phyloP scores from a whole-genome alignment of 495 filamentous ascomycete species.

The Podospora conica region DNA sequence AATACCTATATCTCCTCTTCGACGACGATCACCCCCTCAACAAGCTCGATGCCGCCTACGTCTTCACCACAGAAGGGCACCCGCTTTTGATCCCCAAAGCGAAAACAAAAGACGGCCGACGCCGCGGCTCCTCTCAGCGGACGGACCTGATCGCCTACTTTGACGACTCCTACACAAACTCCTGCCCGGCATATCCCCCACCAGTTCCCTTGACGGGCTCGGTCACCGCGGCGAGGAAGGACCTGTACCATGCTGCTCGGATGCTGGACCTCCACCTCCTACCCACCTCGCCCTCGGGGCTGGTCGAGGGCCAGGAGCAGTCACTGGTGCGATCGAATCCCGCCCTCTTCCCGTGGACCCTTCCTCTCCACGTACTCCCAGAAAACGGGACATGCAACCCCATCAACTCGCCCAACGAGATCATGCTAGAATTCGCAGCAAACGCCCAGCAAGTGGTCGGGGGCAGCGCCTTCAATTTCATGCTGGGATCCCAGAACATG shows the following conservation, averaged over 20 bases:
- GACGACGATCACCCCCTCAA: slow-evolving; percentile 83
- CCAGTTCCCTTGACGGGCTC: slow-evolving; percentile 63
- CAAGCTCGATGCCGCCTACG: slow-evolving; percentile 74
- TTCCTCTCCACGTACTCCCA: slow-evolving; percentile 68
- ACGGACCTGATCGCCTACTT: slow-evolving; percentile 26
- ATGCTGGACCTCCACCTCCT: slow-evolving; percentile 76
- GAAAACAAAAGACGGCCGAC: slow-evolving; percentile 12
- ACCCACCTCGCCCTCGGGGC: slow-evolving; percentile 30
- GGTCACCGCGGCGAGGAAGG: slow-evolving; percentile 71
- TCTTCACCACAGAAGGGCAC: slow-evolving; percentile 95
- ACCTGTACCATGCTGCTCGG: slow-evolving; percentile 86
- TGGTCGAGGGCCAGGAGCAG: slow-evolving; percentile 25
- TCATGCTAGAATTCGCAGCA: slow-evolving; percentile 77
- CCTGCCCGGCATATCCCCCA: slow-evolving; percentile 56
- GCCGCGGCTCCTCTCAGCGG: slow-evolving; percentile 11
- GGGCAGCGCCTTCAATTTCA: slow-evolving; percentile 51
- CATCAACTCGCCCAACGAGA: slow-evolving; percentile 46
- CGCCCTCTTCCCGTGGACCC: slow-evolving; percentile 88
- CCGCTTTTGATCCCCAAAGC: slow-evolving; percentile 73
- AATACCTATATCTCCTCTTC: slow-evolving; percentile 90
- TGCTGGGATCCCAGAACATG: slow-evolving; percentile 42
- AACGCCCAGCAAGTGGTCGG: slow-evolving; percentile 50
- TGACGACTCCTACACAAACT: slow-evolving; percentile 38
- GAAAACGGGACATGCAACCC: slow-evolving; percentile 62
- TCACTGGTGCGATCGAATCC: slow-evolving; percentile 48